These are phyloP conservation scores for Annulohypoxylon maeteangense DNA, from an alignment of 495 filamentous ascomycete genomes.

Conservation along the genomic window DNA sequence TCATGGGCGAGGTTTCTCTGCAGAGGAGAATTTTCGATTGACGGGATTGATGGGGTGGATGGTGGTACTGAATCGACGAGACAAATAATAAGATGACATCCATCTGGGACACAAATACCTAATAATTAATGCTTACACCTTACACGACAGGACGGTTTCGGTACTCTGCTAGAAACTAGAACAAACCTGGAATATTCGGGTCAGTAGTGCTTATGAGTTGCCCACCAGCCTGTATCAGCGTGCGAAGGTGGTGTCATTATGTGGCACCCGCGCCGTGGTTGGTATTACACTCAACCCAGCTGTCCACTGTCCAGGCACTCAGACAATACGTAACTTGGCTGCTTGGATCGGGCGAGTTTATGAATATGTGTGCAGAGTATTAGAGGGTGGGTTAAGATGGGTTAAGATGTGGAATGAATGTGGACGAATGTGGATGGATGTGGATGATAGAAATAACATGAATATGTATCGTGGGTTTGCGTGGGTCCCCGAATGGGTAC, in stretches of 20 bases:
- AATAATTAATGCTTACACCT: conserved; percentile 10
- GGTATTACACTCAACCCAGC: conserved; percentile 17
- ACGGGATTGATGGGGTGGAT: background rate
- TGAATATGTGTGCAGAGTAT: background rate
- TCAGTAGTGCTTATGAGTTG: conserved; percentile 37
- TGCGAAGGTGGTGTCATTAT: conserved; percentile 39
- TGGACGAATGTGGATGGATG: background rate
- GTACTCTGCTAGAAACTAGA: conserved; percentile 43
- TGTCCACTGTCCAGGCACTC: background rate
- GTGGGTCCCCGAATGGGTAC: conserved; percentile 29
- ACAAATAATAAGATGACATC: conserved; percentile 22
- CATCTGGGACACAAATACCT: conserved; percentile 1
- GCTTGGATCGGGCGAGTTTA: background rate
- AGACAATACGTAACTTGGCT: background rate
- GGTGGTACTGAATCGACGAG: conserved; percentile 9
- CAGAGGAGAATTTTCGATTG: conserved; percentile 37
- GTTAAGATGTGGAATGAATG: background rate
- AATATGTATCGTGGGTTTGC: conserved; percentile 33
- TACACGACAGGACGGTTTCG: conserved; percentile 44
- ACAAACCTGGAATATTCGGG: conserved; percentile 34
- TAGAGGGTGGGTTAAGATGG: conserved; percentile 20
- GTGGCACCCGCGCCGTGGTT: conserved; percentile 24
- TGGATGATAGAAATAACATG: conserved; percentile 11
- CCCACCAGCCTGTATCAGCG: conserved; percentile 4
- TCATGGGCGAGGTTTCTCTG: conserved; percentile 24